Evolutionary conservation across 768 basidiomycete genomes (phyloP).

Genomic region (Suillus luteus): DNA sequence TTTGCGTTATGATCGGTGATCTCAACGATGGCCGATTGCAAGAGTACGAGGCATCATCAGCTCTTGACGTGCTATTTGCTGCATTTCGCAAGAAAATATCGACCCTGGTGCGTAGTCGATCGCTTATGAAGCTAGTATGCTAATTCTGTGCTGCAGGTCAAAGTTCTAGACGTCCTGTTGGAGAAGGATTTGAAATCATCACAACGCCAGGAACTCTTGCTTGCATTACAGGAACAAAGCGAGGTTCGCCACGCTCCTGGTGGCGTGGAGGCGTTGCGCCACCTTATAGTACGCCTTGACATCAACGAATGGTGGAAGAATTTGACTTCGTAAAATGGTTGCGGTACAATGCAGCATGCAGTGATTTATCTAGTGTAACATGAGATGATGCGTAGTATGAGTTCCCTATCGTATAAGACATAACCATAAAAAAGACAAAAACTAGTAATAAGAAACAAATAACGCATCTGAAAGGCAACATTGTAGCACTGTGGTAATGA

Average conservation of each 20-base stretch:
- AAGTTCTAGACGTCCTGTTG: conserved; percentile 53
- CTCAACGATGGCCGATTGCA: conserved; percentile 52
- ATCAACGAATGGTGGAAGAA: conserved; percentile 59
- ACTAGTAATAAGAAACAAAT: conserved; percentile 13
- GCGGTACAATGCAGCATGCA: background rate
- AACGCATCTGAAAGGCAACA: conserved; percentile 17
- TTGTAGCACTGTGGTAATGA: conserved; percentile 12
- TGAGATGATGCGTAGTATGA: conserved; percentile 2
- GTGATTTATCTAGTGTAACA: background rate
- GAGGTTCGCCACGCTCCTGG: conserved; percentile 44
- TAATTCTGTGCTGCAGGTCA: conserved; percentile 43
- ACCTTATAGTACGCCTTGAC: conserved; percentile 56
- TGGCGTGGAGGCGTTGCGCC: conserved; percentile 54
- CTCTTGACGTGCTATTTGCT: conserved; percentile 53
- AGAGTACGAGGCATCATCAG: conserved; percentile 64
- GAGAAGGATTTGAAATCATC: conserved; percentile 47
- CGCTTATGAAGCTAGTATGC: background rate
- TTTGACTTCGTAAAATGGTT: background rate
- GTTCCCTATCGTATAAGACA: conserved; percentile 25
- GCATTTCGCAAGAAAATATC: conserved; percentile 58
- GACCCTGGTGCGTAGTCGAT: conserved; percentile 50
- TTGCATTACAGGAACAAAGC: conserved; percentile 27
- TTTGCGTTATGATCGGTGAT: conserved; percentile 66
- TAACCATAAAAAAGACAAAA: conserved; percentile 22
- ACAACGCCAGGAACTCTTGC: conserved; percentile 22